phyloP scores from a whole-genome alignment of 176 grass and related monocot genomes.

The Pontederia crassipes region DNA sequence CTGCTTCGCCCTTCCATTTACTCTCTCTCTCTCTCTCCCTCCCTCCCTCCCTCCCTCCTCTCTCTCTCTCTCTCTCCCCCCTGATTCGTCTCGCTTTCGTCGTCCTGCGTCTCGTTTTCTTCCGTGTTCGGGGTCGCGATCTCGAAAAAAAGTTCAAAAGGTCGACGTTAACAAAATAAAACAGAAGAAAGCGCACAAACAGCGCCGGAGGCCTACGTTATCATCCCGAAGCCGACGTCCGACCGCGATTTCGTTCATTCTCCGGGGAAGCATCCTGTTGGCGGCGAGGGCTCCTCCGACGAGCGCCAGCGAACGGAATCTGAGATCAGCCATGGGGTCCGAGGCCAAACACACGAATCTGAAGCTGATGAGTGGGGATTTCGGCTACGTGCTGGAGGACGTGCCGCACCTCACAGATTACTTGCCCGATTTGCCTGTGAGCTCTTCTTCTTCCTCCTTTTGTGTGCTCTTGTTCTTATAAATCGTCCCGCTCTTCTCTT shows the following conservation, averaged over 20 bases:
- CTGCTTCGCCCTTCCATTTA: too few species aligned
- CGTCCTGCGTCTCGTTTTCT: too few species aligned
- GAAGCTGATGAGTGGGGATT: constrained; percentile 42
- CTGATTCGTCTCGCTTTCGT: too few species aligned
- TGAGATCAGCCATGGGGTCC: constrained; percentile 10
- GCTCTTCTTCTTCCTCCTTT: not conserved
- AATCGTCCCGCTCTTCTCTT: not conserved
- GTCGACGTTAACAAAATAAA: too few species aligned
- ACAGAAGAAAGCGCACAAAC: too few species aligned
- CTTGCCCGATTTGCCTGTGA: constrained; percentile 64
- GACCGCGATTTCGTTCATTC: constrained; percentile 11
- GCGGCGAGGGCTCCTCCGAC: constrained; percentile 2
- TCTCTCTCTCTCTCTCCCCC: too few species aligned
- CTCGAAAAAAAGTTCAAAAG: too few species aligned
- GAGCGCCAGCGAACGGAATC: constrained; percentile 1
- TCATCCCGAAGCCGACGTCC: too few species aligned
- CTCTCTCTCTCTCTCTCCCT: too few species aligned
- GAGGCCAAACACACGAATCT: constrained; percentile 12
- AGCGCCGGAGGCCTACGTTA: too few species aligned
- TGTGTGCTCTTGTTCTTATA: not conserved
- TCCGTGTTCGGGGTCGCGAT: too few species aligned
- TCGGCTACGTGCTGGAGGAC: constrained; percentile 80
- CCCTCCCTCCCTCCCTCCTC: too few species aligned
- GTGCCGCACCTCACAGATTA: constrained; percentile 83
- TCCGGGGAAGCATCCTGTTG: constrained; percentile 16